These are phyloP conservation scores for Chaetomiaceae sp. DNA, from an alignment of 2,329 filamentous ascomycete genomes.

Conservation along the genomic window DNA sequence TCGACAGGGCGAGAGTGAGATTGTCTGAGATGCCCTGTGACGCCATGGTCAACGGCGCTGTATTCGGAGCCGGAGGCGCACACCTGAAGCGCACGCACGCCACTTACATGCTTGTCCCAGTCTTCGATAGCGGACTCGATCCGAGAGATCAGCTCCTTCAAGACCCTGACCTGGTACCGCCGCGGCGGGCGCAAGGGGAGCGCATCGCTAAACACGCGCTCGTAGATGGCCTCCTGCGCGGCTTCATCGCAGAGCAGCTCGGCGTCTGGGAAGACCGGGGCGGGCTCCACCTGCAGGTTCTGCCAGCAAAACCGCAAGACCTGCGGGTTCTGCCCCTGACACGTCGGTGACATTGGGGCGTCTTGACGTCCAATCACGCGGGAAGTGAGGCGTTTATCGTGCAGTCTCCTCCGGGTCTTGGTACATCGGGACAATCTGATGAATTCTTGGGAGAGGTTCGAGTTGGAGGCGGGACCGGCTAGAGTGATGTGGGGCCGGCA, in stretches of 20 bases:
- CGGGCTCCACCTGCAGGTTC: slow-evolving; percentile 69
- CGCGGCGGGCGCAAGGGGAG: slow-evolving; percentile 57
- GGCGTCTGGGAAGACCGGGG: slow-evolving; percentile 59
- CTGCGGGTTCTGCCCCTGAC: neutral
- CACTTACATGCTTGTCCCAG: slow-evolving; percentile 81
- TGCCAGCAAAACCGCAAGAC: slow-evolving; percentile 59
- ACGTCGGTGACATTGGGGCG: neutral
- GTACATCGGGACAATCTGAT: too few species aligned
- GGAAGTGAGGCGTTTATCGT: too few species aligned
- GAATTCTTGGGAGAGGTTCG: too few species aligned
- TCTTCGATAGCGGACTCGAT: slow-evolving; percentile 73
- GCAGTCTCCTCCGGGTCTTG: too few species aligned
- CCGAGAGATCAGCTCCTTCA: slow-evolving; percentile 66
- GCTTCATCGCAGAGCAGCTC: slow-evolving; percentile 52
- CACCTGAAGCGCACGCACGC: neutral
- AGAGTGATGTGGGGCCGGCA: too few species aligned
- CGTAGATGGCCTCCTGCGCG: slow-evolving; percentile 63
- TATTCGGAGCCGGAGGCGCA: neutral
- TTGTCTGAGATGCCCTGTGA: slow-evolving; percentile 75
- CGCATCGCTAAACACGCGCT: slow-evolving; percentile 58
- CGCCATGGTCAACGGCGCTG: neutral
- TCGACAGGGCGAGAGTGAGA: slow-evolving; percentile 64
- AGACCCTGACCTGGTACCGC: slow-evolving; percentile 63
- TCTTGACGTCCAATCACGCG: too few species aligned
- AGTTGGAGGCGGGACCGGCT: too few species aligned